Base-by-base conservation (phyloP, 352 stramenopile genomes). In the Pythium biforme region DNA sequence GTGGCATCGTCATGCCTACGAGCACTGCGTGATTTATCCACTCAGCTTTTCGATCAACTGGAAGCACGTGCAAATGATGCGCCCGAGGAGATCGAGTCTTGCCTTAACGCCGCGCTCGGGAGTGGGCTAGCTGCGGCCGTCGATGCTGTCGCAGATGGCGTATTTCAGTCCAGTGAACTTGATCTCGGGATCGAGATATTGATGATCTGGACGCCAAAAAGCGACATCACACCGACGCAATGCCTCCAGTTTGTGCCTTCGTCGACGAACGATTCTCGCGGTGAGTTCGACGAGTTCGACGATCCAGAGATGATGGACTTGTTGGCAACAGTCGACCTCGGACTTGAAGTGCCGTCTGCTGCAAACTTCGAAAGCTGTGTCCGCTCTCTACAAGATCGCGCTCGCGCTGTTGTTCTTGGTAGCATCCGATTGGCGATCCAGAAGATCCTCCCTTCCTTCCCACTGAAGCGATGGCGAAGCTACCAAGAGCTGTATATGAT, bases 401-500 rank as follows among this genome's bases (percentile, higher is more conserved):
- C 65, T n/a, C 31, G 53, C 1, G 39, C 50, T 26, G 23, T 48
- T 10, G 61, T 55, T 2, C 12, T 63, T 3, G 29, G 12, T 9
- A 75, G 78, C 27, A 54, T 92, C 40, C 69, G 81, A 27, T 17
- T 79, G 0, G 52, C 59, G 0, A 41, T 94, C 4, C 85, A 92
- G 37, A 72, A 79, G 12, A 65, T 90, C 31, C 62, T 91, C 27
- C 70, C 91, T 29, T 73, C 77, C 10, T 85, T 84, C 20, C 81
- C 76, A 1, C 27, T 29, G 39, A 62, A 57, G 45, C 67, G 69
- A 9, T 57, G 65, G 27, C 58, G 55, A 34, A 61, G 49, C 1
- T 86, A 75, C 39, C 57, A 83, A 15, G 79, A 94, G 68, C 47
- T 87, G n/a, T 90, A 79, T 49, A 54, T 76, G 15, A 74, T 92